Base-by-base conservation (phyloP, 208 protist genomes). In the Leishmania turanica region DNA sequence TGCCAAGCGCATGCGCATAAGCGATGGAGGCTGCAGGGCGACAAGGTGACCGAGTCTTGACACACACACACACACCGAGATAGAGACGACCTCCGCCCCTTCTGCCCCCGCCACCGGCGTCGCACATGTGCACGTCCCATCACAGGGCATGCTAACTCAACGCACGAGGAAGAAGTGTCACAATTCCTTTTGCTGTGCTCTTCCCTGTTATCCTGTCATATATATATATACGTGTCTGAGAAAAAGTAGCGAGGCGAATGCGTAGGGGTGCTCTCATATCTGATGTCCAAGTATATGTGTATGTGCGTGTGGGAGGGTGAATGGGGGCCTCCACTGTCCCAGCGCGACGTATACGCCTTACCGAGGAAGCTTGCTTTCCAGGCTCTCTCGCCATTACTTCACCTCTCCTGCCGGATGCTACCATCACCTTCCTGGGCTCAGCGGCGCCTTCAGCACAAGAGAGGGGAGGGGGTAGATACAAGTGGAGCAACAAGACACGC, bases 11-110 rank as follows among this genome's bases (percentile, higher is more conserved):
- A 71, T n/a, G 0, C 24, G 34, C 31, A n/a, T 73, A 8, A 73
- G 31, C 42, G 4, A 53, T 31, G 11, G 37, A n/a, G 8, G 9
- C 45, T 37, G 24, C 45, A 7, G 31, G 31, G 11, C n/a, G 47
- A 40, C 11, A 47, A 2, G 45, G n/a, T 45, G n/a, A 24, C 72
- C 34, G 9, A 64, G 8, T 27, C 51, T 47, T 17, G 15, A 15
- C 72, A 76, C 72, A 76, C 51, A 47, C 34, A 75, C 21, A 74
- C 42, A 56, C 37, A 74, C 69, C 37, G 42, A 74, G 37, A 8
- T 31, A 49, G 19, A 42, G 47, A 34, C 11, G n/a, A 58, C 24
- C 40, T 75, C 42, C 27, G 31, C 9, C 19, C 31, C 8, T 34
- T 71, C 31, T 31, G 31, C 65, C 34, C 34, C 15, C 37, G 27